Conservation (phyloP, 2,329 filamentous ascomycete genomes). For the Acrocalymma vagum region DNA sequence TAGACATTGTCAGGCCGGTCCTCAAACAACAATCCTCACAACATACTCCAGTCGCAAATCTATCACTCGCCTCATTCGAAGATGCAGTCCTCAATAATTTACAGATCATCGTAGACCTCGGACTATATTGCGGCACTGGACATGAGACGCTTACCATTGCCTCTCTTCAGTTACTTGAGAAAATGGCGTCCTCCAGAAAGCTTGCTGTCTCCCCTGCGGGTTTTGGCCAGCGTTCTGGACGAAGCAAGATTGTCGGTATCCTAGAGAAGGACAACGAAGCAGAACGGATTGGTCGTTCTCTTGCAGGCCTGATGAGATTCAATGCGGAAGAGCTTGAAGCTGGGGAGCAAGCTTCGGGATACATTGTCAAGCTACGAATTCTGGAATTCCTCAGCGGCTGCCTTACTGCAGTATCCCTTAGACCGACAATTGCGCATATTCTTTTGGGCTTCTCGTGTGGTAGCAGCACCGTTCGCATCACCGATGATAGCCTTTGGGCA, state of each 20-base stretch:
- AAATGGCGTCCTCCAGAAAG: slow-evolving; percentile 83
- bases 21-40: slow-evolving; percentile 73
- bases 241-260: slow-evolving; percentile 88
- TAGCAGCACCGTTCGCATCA: slow-evolving; percentile 73
- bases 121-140: slow-evolving; percentile 84
- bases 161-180: slow-evolving; percentile 83
- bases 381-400: slow-evolving; percentile 87
- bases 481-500: slow-evolving; percentile 75
- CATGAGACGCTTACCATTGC: slow-evolving; percentile 82
- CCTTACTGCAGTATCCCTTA: slow-evolving; percentile 75
- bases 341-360: slow-evolving; percentile 74
- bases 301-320: slow-evolving; percentile 72
- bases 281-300: slow-evolving; percentile 78
- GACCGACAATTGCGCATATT: slow-evolving; percentile 88
- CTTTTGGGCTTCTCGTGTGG: slow-evolving; percentile 87
- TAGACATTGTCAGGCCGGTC: slow-evolving; percentile 84
- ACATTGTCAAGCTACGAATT: slow-evolving; percentile 83
- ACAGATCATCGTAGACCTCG: slow-evolving; percentile 80
- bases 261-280: slow-evolving; percentile 83
- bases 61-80: slow-evolving; percentile 87
- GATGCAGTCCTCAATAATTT: slow-evolving; percentile 88
- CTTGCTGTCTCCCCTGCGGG: slow-evolving; percentile 76
- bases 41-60: slow-evolving; percentile 71
- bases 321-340: slow-evolving; percentile 76
- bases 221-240: slow-evolving; percentile 68